Conservation (phyloP, 179 eudicot species). For the Beta lomatogona region DNA sequence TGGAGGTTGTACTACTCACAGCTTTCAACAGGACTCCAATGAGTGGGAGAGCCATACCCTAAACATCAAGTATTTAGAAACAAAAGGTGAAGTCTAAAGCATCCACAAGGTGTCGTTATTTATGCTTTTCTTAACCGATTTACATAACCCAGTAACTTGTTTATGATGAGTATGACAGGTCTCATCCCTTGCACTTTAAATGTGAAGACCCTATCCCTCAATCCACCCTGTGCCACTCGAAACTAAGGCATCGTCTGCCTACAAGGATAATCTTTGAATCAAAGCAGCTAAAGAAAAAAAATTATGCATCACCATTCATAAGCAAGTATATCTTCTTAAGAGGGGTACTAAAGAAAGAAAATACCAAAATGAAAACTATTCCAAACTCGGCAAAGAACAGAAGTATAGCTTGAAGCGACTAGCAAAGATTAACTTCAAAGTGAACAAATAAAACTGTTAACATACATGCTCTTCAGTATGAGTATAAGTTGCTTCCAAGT, state of each 20-base stretch:
- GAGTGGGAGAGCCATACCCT: neutral
- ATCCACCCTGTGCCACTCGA: neutral
- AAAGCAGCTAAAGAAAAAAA: neutral
- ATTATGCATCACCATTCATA: neutral
- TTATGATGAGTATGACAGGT: neutral
- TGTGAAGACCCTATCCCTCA: neutral
- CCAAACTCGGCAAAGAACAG: neutral
- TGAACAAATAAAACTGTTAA: neutral
- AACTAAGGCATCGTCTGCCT: neutral
- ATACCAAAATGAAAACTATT: neutral
- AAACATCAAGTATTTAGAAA: neutral
- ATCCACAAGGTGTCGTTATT: neutral
- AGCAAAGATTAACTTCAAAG: slow-evolving; percentile 11
- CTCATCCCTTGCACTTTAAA: neutral
- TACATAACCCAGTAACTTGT: neutral
- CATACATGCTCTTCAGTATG: slow-evolving; percentile 89
- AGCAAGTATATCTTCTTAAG: neutral
- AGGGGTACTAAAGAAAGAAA: neutral
- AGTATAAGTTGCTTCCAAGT: slow-evolving; percentile 86
- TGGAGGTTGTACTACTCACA: neutral
- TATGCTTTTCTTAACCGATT: neutral
- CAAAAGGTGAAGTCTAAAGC: neutral
- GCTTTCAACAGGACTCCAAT: neutral
- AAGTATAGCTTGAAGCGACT: neutral
- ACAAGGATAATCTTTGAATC: no score